These are phyloP conservation scores for Pelargonium cotyledonis DNA, from an alignment of 441 rosid genomes.

Conservation along the genomic window DNA sequence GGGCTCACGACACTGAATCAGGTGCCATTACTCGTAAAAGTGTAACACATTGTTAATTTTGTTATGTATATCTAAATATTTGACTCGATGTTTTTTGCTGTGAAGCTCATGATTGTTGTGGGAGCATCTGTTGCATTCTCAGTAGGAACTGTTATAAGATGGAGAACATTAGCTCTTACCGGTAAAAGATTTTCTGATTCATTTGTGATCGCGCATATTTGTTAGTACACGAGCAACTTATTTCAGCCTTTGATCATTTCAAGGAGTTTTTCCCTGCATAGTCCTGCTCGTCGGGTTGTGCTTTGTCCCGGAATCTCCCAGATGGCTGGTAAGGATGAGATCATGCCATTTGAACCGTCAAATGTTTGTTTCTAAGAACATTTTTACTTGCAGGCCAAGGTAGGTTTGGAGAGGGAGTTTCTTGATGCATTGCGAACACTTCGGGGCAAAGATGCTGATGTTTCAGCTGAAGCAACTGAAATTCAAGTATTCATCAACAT, in stretches of 20 bases:
- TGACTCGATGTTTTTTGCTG: not conserved
- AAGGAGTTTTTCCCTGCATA: conserved; percentile 71
- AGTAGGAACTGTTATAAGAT: conserved; percentile 55
- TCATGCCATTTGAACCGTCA: not conserved
- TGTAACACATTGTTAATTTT: not conserved
- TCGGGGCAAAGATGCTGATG: conserved; percentile 57
- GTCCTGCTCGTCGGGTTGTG: conserved; percentile 58
- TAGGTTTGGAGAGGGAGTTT: conserved; percentile 57
- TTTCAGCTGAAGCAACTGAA: conserved; percentile 62
- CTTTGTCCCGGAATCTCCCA: conserved; percentile 81
- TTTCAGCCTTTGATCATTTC: conserved; percentile 19
- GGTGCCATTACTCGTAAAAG: conserved; percentile 22
- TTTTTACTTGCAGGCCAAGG: conserved; percentile 49
- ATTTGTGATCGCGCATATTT: not conserved
- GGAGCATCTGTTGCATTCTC: conserved; percentile 63
- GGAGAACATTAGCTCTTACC: conserved; percentile 79
- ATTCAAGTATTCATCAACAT: conserved; percentile 41
- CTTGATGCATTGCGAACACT: conserved; percentile 49
- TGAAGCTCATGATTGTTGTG: conserved; percentile 68
- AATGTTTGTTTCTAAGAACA: not conserved
- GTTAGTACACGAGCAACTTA: conserved; percentile 11
- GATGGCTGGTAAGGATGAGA: conserved; percentile 69
- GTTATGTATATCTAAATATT: conserved; percentile 1
- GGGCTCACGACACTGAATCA: conserved; percentile 80
- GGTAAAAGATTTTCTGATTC: conserved; percentile 32